These are phyloP conservation scores for Colletotrichum navitas DNA, from an alignment of 2,329 filamentous ascomycete species.

Conservation along the genomic window DNA sequence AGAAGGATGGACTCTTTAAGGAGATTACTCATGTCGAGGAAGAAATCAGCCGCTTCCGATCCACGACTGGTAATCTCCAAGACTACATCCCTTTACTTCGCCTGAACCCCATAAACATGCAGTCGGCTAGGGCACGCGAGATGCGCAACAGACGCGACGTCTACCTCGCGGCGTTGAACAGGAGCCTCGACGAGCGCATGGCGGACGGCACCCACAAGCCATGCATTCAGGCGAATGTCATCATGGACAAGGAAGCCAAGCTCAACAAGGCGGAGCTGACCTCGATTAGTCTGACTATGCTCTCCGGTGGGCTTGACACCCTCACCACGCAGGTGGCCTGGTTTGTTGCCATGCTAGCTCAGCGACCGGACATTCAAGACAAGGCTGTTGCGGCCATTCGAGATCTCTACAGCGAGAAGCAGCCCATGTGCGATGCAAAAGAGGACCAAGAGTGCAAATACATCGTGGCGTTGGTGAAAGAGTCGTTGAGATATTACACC, in stretches of 20 bases:
- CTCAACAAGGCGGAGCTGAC: constrained; percentile 73
- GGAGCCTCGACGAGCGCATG: constrained; percentile 71
- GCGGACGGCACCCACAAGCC: constrained; percentile 70
- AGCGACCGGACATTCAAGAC: constrained; percentile 71
- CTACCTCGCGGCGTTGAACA: constrained; percentile 69
- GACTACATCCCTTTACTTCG: constrained; percentile 71
- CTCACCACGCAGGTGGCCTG: constrained; percentile 75
- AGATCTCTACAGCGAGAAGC: constrained; percentile 62
- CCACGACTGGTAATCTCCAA: constrained; percentile 71
- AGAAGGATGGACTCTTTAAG: constrained; percentile 65
- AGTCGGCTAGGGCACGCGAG: constrained; percentile 69
- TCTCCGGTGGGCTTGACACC: constrained; percentile 75
- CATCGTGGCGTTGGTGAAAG: constrained; percentile 72
- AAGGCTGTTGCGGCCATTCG: constrained; percentile 69
- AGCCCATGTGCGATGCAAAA: constrained; percentile 69
- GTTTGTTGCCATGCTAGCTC: constrained; percentile 71
- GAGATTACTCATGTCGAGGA: constrained; percentile 75
- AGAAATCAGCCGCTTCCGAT: constrained; percentile 69
- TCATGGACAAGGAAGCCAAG: constrained; percentile 72
- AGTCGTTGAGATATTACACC: constrained; percentile 72
- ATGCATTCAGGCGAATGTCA: constrained; percentile 77
- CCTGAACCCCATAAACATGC: constrained; percentile 71
- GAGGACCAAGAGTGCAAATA: constrained; percentile 76
- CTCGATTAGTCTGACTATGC: constrained; percentile 76
- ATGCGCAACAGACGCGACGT: constrained; percentile 71